Evolutionary conservation across 257 asterid species (phyloP), one percentile per base, ranked within the genome.

Genomic region (Cynanchum wilfordii): DNA sequence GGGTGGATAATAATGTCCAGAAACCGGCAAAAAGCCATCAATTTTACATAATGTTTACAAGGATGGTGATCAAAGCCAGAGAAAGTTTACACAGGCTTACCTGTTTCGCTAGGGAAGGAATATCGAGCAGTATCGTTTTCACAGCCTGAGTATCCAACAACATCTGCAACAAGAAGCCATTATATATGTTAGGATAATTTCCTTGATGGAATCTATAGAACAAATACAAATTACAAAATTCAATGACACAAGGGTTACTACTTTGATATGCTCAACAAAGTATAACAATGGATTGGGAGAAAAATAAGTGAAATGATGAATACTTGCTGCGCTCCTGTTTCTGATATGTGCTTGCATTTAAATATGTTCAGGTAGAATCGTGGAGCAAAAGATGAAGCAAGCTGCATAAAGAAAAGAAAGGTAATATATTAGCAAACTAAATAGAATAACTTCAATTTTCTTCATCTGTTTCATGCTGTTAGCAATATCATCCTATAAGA

Each of bases 291-390:
- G 20, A 44, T 29, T 17, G 19, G 49, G 33, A 17, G 42, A 0
- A 19, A 52, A 54, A 47, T 0, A 57, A 51, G 62, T n/a, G 24
- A 75, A 59, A 71, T 55, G 64, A 55, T 68, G 75, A 68, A 40
- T 89, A 89, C 97, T 82, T 93, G 98, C 69, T 93, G 98, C 68
- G 98, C 96, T 79, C 98, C 97, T 52, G 98, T 93, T 83, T 93
- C 97, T 60, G 98, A 90, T 83, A 93, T 90, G 44, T 90, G 98
- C 91, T 93, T 93, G 96, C 98, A 93, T 82, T 88, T 93, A 90
- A 90, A 93, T 75, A 93, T 88, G 82, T 93, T 93, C 80, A 84
- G 86, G 82, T 85, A 93, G 87, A 93, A 93, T 75, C 97, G 98
- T 19, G 97, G 97, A 68, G 93, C 93, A 75, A 93, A 96, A 78